phyloP scores from a whole-genome alignment of 371 early-diverging fungal genomes.

The Chytridiales sp. region DNA sequence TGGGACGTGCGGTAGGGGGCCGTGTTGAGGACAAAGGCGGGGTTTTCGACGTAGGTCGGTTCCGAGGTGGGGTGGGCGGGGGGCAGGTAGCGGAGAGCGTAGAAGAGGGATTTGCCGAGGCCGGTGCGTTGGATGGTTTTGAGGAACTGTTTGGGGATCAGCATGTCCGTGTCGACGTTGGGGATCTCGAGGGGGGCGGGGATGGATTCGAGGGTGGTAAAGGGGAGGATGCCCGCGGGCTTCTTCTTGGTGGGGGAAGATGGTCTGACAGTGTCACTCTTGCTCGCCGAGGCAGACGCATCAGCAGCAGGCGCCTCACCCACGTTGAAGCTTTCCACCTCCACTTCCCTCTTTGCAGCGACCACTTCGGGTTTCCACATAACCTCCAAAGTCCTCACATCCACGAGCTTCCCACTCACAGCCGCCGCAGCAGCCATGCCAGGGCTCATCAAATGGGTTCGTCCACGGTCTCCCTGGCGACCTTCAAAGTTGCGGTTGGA shows the following conservation, averaged over 20 bases:
- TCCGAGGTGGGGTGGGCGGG: constrained; percentile 25
- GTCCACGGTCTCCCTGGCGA: constrained; percentile 57
- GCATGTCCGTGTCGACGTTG: constrained; percentile 72
- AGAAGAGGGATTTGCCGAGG: constrained; percentile 61
- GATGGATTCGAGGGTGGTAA: constrained; percentile 57
- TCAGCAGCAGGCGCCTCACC: constrained; percentile 5
- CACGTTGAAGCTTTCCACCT: constrained; percentile 23
- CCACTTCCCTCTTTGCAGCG: constrained; percentile 23
- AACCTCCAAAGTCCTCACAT: constrained; percentile 35
- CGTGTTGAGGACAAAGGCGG: constrained; percentile 63
- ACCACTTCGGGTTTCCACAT: constrained; percentile 8
- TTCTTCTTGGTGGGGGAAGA: neutral
- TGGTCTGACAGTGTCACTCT: neutral
- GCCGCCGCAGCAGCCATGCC: constrained; percentile 53
- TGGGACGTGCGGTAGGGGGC: constrained; percentile 53
- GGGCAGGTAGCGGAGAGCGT: constrained; percentile 56
- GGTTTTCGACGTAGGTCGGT: constrained; percentile 42
- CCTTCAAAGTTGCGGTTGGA: constrained; percentile 75
- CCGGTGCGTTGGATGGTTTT: constrained; percentile 74
- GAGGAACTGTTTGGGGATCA: constrained; percentile 73
- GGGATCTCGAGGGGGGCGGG: constrained; percentile 62
- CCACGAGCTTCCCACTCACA: constrained; percentile 39
- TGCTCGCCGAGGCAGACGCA: neutral
- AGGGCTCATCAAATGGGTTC: constrained; percentile 47
- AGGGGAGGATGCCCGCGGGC: constrained; percentile 57